Evolutionary conservation across 495 filamentous ascomycete species (phyloP), one percentile per base, ranked within the genome.

Genomic region (Echria macrotheca): DNA sequence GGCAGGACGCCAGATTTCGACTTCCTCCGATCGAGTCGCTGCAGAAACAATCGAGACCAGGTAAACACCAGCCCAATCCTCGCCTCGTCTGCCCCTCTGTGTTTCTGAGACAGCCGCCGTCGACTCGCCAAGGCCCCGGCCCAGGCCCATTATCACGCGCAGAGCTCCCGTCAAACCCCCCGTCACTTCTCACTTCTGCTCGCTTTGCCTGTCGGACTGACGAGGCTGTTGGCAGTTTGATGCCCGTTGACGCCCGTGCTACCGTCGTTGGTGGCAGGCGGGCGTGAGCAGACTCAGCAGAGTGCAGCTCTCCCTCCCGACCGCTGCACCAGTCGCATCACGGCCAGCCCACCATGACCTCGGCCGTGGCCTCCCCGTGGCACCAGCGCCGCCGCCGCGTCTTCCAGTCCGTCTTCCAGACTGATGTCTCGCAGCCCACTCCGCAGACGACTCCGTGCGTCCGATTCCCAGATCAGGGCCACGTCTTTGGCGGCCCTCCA

Each of bases 381-480:
- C 59, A 60, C 50, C 60, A 68, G 46, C 68, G 66, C 8, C 68
- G 60, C 21, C 65, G 65, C 45, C 66, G 65, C 46, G 62, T 73
- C 23, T 70, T 78, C 53, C 68, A 75, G 52, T 79, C 75, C 0
- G 76, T 79, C 56, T 80, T 79, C 55, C 65, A 67, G 39, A 61
- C 58, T 11, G 64, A 70, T 32, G 49, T 68, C 50, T 67, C 70
- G 7, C 68, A 70, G 49, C 66, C 73, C 28, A 70, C 72, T 37
- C 70, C 73, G 9, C 54, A 58, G 43, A 63, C 67, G 5, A 71
- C 68, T 5, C 68, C 72, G 31, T 59, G 56, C 19, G 49, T 55
- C 37, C 47, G 45, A 15, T 69, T 67, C 41, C 44, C 67, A 10
- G 60, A 63, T 22, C 55, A 61, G 2, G 69, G 69, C 9, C 62